These are phyloP conservation scores for Grigorovia transvaalensis DNA, from an alignment of 805 yeast species.

Conservation along the genomic window DNA sequence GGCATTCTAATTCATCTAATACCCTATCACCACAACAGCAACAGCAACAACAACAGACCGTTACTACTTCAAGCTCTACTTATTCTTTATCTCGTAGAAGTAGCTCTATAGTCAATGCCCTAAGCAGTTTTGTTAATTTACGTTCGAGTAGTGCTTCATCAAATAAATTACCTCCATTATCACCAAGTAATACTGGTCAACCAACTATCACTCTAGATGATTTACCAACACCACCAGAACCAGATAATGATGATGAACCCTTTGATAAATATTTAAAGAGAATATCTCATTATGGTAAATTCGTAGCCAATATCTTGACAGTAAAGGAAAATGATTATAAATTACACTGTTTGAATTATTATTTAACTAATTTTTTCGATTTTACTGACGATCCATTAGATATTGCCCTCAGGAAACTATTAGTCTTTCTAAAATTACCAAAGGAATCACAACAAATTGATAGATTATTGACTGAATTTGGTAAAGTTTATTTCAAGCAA, in stretches of 20 bases:
- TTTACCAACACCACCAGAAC: slow-evolving; percentile 22
- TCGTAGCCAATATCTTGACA: slow-evolving; percentile 24
- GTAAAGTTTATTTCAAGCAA: slow-evolving; percentile 38
- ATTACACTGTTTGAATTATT: slow-evolving; percentile 20
- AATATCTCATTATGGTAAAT: slow-evolving; percentile 26
- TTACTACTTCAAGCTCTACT: slow-evolving; percentile 1
- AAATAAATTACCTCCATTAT: neutral
- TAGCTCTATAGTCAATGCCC: slow-evolving; percentile 30
- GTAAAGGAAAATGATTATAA: slow-evolving; percentile 20
- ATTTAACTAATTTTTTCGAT: slow-evolving; percentile 32
- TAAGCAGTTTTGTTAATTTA: slow-evolving; percentile 30
- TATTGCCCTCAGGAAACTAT: slow-evolving; percentile 48
- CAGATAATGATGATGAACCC: slow-evolving; percentile 18
- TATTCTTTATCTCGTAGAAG: slow-evolving; percentile 24
- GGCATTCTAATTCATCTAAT: neutral
- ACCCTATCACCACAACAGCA: no score
- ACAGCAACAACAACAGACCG: neutral
- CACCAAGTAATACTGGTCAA: neutral
- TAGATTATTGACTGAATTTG: slow-evolving; percentile 49
- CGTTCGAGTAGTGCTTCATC: slow-evolving; percentile 17
- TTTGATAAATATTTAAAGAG: slow-evolving; percentile 20
- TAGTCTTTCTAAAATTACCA: slow-evolving; percentile 52
- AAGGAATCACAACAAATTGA: slow-evolving; percentile 71
- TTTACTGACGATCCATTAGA: slow-evolving; percentile 52
- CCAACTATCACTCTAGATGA: slow-evolving; percentile 10